Base-by-base conservation (phyloP, 345 rosid species). In the Heritiera fomes region DNA sequence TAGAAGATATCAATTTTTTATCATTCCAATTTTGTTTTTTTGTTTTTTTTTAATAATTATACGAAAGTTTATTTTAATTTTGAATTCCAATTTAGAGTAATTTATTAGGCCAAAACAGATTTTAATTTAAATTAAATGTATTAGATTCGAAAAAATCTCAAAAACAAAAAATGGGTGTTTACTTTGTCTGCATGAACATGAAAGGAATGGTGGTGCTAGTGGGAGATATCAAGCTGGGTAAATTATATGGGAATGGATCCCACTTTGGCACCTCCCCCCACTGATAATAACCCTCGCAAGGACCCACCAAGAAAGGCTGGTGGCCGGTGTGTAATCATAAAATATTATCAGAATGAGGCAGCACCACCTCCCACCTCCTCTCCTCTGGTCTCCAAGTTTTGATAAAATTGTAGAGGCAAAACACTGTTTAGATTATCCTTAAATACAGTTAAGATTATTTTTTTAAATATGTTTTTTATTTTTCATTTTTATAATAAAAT, bases 241-340 rank as follows among this genome's bases (percentile, higher is more conserved):
- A 23, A 84, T 86, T 6, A 81, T 78, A 63, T 66, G 14, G 6
- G 78, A 1, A 77, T 77, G 56, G 80, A 71, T 12, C 80, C 87
- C 82, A 78, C 50, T 11, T 10, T 15, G 78, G 69, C 3, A 34
- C 2, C 38, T 34, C 38, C 38, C 85, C 80, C 56, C 30, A 63
- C 7, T 60, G 38, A 12, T 50, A 18, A 72, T 76, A 18, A 32
- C 46, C 76, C 23, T 56, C 12, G 17, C 8, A n/a, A 40, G 66
- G 77, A 52, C 81, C 56, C 86, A 79, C 75, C 47, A 8, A 20
- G 10, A 49, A 1, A 5, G 32, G 20, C 28, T 1, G 38, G 38
- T 34, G 3, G 3, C 23, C 18, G 78, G 79, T 76, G 84, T 71
- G 56, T 75, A 65, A 87, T 85, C 83, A 80, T 80, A 47, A 71